Evolutionary conservation across 352 stramenopile genomes (phyloP), one percentile per base, ranked within the genome.

Genomic region (Peronospora tabacina): DNA sequence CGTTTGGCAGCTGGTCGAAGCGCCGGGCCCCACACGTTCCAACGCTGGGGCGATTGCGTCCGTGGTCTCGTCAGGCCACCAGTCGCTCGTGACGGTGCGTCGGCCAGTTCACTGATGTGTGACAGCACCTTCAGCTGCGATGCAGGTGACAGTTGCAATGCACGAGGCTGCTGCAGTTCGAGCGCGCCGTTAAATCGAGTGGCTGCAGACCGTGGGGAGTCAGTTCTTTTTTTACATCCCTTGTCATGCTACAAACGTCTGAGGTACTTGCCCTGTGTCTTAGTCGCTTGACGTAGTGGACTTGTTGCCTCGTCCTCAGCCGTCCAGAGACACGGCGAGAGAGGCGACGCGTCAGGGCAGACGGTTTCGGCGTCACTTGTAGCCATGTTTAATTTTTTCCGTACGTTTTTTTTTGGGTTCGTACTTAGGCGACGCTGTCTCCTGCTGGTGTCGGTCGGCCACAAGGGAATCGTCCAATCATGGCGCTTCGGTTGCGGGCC

Each of bases 91-190:
- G 44, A 61, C 13, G 63, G 56, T 35, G 34, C 55, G 36, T 82
- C 75, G 2, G 72, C 79, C 17, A 90, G 55, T 42, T 80, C 72
- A 38, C 79, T 90, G 48, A 90, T 85, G 52, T 87, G 74, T 1
- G 79, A 83, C 9, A 90, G 68, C 16, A 87, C 70, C 53, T 90
- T 58, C 9, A 90, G 56, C 43, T 90, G 79, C 13, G 79, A 86
- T 12, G 63, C 68, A 0, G 79, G 79, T 30, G 79, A 90, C 41
- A 90, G 55, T 39, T 70, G 19, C 20, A 85, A 32, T 41, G 76
- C 58, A 15, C 49, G 53, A 8, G 5, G 22, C 22, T 22, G 46
- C 3, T 36, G 30, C 20, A 13, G 15, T 10, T 36, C 33, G 26
- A 34, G 19, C 13, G 19, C 4, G 39, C 22, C 8, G 2, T 45